Percentiles rank a stretch among this genome's conserved stretches.
phyloP scores from a whole-genome alignment of 257 asterid species.

The Gentiana straminea region DNA sequence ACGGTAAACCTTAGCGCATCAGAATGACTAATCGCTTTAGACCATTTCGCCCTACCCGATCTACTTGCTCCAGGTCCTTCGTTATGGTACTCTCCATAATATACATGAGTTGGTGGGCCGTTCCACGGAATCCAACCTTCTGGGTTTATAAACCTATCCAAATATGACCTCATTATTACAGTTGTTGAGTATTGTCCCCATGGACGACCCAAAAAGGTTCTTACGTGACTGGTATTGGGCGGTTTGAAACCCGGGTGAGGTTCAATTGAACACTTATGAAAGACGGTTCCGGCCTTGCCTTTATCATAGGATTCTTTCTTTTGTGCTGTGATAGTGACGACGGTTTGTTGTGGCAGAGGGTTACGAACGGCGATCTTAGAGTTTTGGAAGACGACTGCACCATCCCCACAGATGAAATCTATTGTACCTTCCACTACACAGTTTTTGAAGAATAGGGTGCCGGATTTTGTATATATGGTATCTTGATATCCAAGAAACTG shows the following conservation, averaged over 20 bases:
- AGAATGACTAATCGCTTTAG: not conserved
- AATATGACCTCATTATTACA: slow-evolving; percentile 15
- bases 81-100: slow-evolving; percentile 1
- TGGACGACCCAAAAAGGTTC: slow-evolving; percentile 15
- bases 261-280: slow-evolving; percentile 6
- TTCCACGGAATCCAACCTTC: slow-evolving; percentile 19
- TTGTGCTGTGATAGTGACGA: slow-evolving; percentile 9
- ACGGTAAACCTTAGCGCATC: slow-evolving; percentile 2
- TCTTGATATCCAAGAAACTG: slow-evolving; percentile 13
- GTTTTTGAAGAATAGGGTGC: slow-evolving; percentile 5
- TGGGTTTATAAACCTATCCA: slow-evolving; percentile 15
- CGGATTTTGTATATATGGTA: not conserved
- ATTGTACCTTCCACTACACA: slow-evolving; percentile 11
- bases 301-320: not conserved
- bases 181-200: slow-evolving; percentile 24
- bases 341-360: not conserved
- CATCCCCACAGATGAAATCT: slow-evolving; percentile 12
- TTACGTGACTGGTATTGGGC: not conserved
- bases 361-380: not conserved
- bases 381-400: slow-evolving; percentile 5
- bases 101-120: not conserved
- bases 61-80: not conserved
- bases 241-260: too few relatives aligned
- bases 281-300: not conserved
- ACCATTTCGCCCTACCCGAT: slow-evolving; percentile 4